These are phyloP conservation scores for Eutreptiella sp. DNA, from an alignment of 208 protist genomes.

Conservation along the genomic window DNA sequence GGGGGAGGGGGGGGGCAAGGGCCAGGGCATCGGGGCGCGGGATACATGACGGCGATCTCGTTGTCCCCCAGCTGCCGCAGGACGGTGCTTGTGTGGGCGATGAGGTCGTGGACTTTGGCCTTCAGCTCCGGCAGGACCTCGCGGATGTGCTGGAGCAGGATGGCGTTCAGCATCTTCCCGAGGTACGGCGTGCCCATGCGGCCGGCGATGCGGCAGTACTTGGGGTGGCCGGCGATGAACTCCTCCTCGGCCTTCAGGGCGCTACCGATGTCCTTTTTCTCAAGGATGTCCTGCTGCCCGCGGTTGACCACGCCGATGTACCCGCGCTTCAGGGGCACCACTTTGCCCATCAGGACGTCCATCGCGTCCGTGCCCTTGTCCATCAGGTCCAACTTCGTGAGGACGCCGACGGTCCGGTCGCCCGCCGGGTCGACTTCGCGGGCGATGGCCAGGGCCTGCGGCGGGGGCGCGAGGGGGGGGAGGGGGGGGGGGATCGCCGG, in stretches of 20 bases:
- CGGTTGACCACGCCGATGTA: conserved; percentile 98
- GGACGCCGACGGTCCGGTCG: conserved; percentile 93
- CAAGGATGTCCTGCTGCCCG: conserved; percentile 93
- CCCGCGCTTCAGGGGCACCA: conserved; percentile 87
- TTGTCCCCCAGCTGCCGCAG: conserved; percentile 78
- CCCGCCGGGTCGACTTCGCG: conserved; percentile 93
- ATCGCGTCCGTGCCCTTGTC: conserved; percentile 93
- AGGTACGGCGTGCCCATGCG: conserved; percentile 78
- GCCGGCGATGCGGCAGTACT: conserved; percentile 76
- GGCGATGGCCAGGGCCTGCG: conserved; percentile 93
- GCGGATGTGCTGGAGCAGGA: conserved; percentile 92
- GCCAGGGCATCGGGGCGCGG: no score
- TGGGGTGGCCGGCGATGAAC: conserved; percentile 85
- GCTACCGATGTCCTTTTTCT: conserved; percentile 68
- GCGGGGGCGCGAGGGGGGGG: no score
- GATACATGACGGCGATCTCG: background rate
- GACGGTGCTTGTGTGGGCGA: conserved; percentile 68
- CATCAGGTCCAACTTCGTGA: conserved; percentile 99
- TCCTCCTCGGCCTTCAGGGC: conserved; percentile 74
- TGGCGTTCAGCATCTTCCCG: conserved; percentile 71
- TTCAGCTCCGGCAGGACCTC: conserved; percentile 85
- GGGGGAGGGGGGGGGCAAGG: no score
- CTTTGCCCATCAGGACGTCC: conserved; percentile 86
- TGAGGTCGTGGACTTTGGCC: conserved; percentile 70
- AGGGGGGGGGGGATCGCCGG: no score